A percentile compares a stretch with the other conserved stretches of the same genome.
phyloP scores from a whole-genome alignment of 169 alveolate genomes.

The Eimeria falciformis region DNA sequence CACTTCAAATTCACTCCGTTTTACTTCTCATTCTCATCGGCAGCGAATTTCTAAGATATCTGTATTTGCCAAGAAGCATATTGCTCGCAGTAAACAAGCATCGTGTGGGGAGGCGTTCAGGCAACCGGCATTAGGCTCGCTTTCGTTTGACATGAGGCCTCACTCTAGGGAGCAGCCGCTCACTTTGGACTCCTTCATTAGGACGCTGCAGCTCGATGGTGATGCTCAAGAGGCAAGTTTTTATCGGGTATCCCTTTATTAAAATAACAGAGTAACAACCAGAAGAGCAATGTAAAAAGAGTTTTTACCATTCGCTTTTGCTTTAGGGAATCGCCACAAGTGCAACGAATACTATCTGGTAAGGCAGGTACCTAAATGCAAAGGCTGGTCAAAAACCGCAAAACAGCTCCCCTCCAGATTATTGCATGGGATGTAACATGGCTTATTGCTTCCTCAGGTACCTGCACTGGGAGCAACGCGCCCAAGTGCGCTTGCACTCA shows the following conservation, averaged over 20 bases:
- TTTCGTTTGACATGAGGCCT: constrained; percentile 26
- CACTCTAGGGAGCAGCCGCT: constrained; percentile 39
- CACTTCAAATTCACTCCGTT: too few species aligned
- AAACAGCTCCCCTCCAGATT: background rate
- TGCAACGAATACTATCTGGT: constrained; percentile 74
- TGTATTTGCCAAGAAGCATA: too few species aligned
- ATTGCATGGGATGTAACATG: background rate
- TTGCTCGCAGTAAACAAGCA: background rate
- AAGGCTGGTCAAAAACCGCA: background rate
- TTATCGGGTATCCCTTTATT: background rate
- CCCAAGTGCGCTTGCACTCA: constrained; percentile 76
- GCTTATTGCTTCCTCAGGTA: constrained; percentile 34
- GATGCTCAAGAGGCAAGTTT: constrained; percentile 70
- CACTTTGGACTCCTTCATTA: constrained; percentile 53
- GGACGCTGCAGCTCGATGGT: constrained; percentile 62
- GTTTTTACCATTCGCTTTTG: background rate
- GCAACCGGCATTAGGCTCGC: constrained; percentile 57
- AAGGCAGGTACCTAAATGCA: background rate
- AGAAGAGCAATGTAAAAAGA: background rate
- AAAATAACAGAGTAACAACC: background rate
- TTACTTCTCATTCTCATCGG: too few species aligned
- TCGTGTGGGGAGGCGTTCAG: background rate
- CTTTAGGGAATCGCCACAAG: constrained; percentile 68
- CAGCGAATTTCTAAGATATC: too few species aligned
- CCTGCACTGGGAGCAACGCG: constrained; percentile 75